Evolutionary conservation across 2,329 filamentous ascomycete genomes (phyloP), one percentile per base, ranked within the genome.

Genomic region (Pestalotiopsis sp.): DNA sequence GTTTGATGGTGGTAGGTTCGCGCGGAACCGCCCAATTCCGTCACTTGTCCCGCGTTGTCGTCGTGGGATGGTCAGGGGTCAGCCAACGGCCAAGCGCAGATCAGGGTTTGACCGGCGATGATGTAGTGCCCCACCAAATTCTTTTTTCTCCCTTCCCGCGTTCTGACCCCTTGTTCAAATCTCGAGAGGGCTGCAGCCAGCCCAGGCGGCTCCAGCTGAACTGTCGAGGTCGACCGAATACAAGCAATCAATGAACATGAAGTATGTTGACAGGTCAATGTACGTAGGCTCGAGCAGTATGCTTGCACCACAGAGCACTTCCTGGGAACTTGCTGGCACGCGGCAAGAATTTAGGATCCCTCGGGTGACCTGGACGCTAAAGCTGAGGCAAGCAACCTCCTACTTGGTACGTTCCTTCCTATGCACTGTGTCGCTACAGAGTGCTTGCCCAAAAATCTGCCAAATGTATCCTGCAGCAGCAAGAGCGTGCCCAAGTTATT

Each of bases 71-170:
- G 69, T 70, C 72, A 72, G 71, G 72, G 72, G 71, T 70, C 13
- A 24, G 7, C 64, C 22, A 71, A 71, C 44, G 44, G 71, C 69
- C 70, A 66, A 71, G 68, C 67, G 70, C 68, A 69, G 71, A 73
- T 73, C 72, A 71, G 69, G 69, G 67, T 72, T 71, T 70, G 71
- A 67, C 66, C 62, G 67, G 68, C 69, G 71, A 74, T 74, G 72
- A 74, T 74, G 72, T 73, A 73, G 72, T 73, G 72, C 68, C 71
- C 71, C 70, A 73, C 72, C 68, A 69, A 69, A 11, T n/a, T 67
- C 68, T 71, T 70, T 66, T 68, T 73, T 26, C 20, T 26, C 14
- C 20, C 20, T 26, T 26, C 56, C 22, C 56, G 24, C 56, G 56
- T 35, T 14, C 17, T 58, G 22, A 26, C 20, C 22, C 22, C 26